Evolutionary conservation across 768 basidiomycete genomes (phyloP).

Genomic region (Termitomyces sp.): DNA sequence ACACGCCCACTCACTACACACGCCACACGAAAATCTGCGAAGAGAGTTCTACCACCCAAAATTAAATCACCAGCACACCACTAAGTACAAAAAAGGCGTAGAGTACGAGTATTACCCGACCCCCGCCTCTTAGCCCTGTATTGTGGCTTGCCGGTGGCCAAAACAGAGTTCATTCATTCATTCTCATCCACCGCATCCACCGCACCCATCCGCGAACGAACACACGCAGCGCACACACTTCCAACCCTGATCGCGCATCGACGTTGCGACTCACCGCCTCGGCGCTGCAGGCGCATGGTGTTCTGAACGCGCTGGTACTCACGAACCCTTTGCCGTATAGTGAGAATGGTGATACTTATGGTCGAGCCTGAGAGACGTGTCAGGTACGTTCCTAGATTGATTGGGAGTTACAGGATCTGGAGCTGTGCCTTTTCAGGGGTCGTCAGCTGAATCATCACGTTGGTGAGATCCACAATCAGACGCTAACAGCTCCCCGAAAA

Average conservation of each 20-base stretch:
- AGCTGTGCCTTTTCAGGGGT: background rate
- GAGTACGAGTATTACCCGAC: too few species aligned
- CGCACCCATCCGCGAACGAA: conserved; percentile 21
- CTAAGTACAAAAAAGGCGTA: too few species aligned
- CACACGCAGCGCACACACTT: conserved; percentile 68
- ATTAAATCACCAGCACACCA: too few species aligned
- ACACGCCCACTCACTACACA: too few species aligned
- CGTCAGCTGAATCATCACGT: too few species aligned
- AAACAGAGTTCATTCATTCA: too few species aligned
- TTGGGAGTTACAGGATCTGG: background rate
- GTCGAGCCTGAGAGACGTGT: conserved; percentile 64
- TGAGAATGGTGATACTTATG: conserved; percentile 58
- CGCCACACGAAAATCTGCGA: too few species aligned
- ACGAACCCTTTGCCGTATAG: conserved; percentile 57
- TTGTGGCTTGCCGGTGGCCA: too few species aligned
- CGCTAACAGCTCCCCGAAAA: too few species aligned
- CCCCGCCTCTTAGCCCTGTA: too few species aligned
- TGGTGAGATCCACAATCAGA: too few species aligned
- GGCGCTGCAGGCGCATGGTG: conserved; percentile 40
- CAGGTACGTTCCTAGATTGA: conserved; percentile 25
- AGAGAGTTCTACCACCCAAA: too few species aligned
- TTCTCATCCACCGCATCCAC: conserved; percentile 19
- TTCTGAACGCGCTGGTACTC: conserved; percentile 50
- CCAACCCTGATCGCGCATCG: conserved; percentile 44
- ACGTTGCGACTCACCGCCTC: conserved; percentile 44